Evolutionary conservation across 352 stramenopile species (phyloP).

Genomic region (Pythium chondricola): DNA sequence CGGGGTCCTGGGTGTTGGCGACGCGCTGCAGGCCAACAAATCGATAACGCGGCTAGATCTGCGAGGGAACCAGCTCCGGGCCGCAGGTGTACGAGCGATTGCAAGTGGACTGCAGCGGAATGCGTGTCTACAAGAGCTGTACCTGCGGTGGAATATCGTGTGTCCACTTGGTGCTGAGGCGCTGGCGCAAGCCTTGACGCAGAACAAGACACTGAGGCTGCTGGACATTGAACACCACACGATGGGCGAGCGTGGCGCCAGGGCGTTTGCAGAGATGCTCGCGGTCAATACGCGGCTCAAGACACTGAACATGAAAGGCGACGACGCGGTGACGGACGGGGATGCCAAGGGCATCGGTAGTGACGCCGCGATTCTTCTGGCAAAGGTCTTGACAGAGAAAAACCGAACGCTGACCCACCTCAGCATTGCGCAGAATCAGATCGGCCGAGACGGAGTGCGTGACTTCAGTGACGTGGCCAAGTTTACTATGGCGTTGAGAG

Average conservation of each 20-base stretch:
- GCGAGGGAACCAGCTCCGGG: constrained; percentile 54
- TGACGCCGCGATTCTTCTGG: constrained; percentile 39
- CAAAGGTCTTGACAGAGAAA: constrained; percentile 28
- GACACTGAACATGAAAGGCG: constrained; percentile 60
- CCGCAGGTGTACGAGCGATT: constrained; percentile 43
- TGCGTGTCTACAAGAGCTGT: constrained; percentile 52
- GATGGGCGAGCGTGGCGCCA: constrained; percentile 46
- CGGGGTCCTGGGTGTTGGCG: constrained; percentile 33
- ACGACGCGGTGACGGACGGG: constrained; percentile 43
- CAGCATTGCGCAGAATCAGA: constrained; percentile 55
- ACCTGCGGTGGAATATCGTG: constrained; percentile 69
- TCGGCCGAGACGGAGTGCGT: constrained; percentile 46
- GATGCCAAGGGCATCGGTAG: constrained; percentile 39
- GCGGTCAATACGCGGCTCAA: constrained; percentile 39
- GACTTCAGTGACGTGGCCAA: constrained; percentile 53
- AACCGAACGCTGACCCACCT: constrained; percentile 48
- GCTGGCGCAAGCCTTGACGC: constrained; percentile 38
- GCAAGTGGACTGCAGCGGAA: constrained; percentile 43
- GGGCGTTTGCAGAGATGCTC: constrained; percentile 62
- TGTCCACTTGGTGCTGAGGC: constrained; percentile 46
- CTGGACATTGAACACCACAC: constrained; percentile 76
- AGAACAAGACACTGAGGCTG: constrained; percentile 52
- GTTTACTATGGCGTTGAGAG: constrained; percentile 33
- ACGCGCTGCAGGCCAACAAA: constrained; percentile 43
- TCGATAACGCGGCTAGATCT: constrained; percentile 53